phyloP scores from a whole-genome alignment of 2,329 filamentous ascomycete species.

The Emydomyces testavorans region DNA sequence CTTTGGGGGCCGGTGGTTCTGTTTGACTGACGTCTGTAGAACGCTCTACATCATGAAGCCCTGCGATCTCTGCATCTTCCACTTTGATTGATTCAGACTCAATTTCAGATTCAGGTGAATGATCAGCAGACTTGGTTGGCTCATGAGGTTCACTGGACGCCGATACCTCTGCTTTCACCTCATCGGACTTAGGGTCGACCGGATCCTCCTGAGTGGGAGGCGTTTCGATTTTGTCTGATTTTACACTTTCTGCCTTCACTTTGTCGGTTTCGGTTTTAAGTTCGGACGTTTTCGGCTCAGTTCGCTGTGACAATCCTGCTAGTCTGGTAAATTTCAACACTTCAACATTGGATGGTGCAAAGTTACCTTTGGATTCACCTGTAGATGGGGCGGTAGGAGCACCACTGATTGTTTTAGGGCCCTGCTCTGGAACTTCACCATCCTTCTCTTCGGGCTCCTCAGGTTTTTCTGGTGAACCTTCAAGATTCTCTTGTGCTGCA shows the following conservation, averaged over 20 bases:
- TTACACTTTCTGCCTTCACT: neutral
- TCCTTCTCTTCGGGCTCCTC: conserved; percentile 8
- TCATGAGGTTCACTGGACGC: too few species aligned
- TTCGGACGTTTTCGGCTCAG: neutral
- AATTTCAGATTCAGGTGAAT: too few species aligned
- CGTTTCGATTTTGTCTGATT: too few species aligned
- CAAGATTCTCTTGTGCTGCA: neutral
- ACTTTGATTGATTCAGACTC: too few species aligned
- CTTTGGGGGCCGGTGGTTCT: neutral
- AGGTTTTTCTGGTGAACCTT: conserved; percentile 4
- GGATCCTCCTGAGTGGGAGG: too few species aligned
- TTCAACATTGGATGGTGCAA: neutral
- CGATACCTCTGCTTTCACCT: too few species aligned
- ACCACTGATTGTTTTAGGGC: conserved; percentile 12
- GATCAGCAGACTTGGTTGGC: too few species aligned
- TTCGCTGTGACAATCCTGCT: neutral
- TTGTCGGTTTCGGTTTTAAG: neutral
- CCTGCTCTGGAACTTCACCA: neutral
- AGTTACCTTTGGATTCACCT: neutral
- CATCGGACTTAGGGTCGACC: too few species aligned
- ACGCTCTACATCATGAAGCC: too few species aligned
- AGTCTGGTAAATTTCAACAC: neutral
- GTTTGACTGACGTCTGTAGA: too few species aligned
- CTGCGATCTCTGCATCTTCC: too few species aligned
- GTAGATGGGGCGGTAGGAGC: neutral